Percentiles rank a stretch among this genome's conserved stretches.
Evolutionary conservation across 768 basidiomycete genomes (phyloP).

Genomic region (Phlegmacium glaucopus): DNA sequence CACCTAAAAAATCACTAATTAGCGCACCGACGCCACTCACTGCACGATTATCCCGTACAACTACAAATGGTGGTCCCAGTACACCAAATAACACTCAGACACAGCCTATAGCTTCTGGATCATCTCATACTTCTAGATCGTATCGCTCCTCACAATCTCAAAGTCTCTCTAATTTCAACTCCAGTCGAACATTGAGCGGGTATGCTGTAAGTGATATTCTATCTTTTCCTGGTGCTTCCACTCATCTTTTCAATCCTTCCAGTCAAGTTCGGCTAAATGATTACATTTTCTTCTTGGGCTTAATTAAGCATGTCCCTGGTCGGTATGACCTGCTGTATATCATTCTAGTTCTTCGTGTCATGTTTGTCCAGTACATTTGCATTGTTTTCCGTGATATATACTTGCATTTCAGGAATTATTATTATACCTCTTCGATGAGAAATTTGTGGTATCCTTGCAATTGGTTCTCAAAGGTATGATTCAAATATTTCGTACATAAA

Average conservation of each 20-base stretch:
- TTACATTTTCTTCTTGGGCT: slow-evolving; percentile 9
- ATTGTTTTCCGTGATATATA: slow-evolving; percentile 33
- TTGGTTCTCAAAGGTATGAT: not conserved
- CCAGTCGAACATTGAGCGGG: slow-evolving; percentile 71
- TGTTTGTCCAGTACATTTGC: slow-evolving; percentile 30
- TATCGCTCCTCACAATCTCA: slow-evolving; percentile 70
- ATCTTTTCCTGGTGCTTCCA: not conserved
- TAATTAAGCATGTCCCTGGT: slow-evolving; percentile 10
- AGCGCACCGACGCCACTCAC: slow-evolving; percentile 86
- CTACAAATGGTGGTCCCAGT: slow-evolving; percentile 46
- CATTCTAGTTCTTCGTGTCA: slow-evolving; percentile 27
- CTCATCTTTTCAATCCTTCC: slow-evolving; percentile 7
- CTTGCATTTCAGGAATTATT: slow-evolving; percentile 16
- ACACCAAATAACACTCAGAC: slow-evolving; percentile 59
- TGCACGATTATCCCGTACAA: slow-evolving; percentile 65
- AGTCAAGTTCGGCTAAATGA: slow-evolving; percentile 44
- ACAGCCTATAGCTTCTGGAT: slow-evolving; percentile 50
- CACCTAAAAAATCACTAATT: slow-evolving; percentile 88
- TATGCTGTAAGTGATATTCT: slow-evolving; percentile 50
- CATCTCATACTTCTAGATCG: slow-evolving; percentile 62
- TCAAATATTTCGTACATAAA: not conserved
- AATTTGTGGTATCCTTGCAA: not conserved
- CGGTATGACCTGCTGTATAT: slow-evolving; percentile 33
- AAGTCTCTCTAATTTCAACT: slow-evolving; percentile 68
- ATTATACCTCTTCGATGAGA: slow-evolving; percentile 3